These are phyloP conservation scores for Dendrobium huoshanense DNA, from an alignment of 106 monocot genomes.

Conservation along the genomic window DNA sequence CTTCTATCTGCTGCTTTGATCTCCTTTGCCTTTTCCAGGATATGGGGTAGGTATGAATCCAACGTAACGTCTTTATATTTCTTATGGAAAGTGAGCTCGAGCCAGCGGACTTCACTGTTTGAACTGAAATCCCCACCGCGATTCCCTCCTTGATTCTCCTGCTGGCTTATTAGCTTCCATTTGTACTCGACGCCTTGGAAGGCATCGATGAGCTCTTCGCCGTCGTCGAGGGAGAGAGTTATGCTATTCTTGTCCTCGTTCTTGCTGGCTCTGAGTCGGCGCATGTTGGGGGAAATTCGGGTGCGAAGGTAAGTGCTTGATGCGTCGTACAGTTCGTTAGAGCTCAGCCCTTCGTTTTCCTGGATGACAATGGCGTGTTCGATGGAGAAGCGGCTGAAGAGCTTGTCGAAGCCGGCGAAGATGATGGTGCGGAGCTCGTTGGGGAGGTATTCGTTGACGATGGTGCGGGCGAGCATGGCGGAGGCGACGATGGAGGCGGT, in stretches of 20 bases:
- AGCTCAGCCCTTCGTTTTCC: conserved; percentile 10
- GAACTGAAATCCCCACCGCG: not conserved
- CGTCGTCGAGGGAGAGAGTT: conserved; percentile 17
- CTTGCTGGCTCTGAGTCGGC: conserved; percentile 22
- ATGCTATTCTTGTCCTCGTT: conserved; percentile 2
- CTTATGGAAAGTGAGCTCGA: conserved; percentile 30
- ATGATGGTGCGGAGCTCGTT: conserved; percentile 13
- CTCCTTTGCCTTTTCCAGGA: conserved; percentile 13
- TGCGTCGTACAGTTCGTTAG: conserved; percentile 27
- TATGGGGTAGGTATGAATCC: conserved; percentile 16
- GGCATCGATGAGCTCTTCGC: conserved; percentile 25
- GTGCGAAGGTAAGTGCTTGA: conserved; percentile 17
- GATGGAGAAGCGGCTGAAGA: conserved; percentile 12
- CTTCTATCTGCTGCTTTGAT: conserved; percentile 7
- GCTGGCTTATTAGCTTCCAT: conserved; percentile 17
- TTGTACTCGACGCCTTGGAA: conserved; percentile 27
- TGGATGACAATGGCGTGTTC: conserved; percentile 21
- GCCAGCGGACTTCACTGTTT: not conserved
- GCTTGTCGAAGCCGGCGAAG: not conserved
- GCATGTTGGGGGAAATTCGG: conserved; percentile 9
- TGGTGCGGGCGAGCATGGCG: conserved; percentile 16
- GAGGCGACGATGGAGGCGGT: conserved; percentile 26
- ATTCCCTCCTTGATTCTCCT: not conserved
- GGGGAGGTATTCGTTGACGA: conserved; percentile 30
- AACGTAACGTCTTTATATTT: conserved; percentile 23